These are phyloP conservation scores for Athelia psychrophila DNA, from an alignment of 1,284 basidiomycete genomes.

Conservation along the genomic window DNA sequence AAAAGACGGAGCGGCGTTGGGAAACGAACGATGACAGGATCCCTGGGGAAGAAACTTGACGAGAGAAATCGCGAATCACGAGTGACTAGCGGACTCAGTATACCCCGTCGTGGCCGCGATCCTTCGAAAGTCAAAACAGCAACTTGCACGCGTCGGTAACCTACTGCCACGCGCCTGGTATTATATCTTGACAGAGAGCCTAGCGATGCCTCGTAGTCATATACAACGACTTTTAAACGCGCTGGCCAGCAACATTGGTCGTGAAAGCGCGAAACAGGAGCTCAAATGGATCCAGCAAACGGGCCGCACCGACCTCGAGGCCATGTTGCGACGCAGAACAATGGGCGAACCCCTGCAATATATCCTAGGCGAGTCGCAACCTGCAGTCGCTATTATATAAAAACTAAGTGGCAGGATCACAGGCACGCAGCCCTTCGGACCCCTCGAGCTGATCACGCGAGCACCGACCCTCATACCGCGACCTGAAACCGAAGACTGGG, in stretches of 20 bases:
- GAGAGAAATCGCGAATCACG: too few relatives aligned
- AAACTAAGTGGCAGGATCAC: slow-evolving; percentile 11
- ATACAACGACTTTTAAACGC: slow-evolving; percentile 2
- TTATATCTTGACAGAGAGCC: background rate
- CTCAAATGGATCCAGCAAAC: slow-evolving; percentile 61
- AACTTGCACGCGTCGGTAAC: too few relatives aligned
- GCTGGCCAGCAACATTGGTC: slow-evolving; percentile 39
- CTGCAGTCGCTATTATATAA: slow-evolving; percentile 7
- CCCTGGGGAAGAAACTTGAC: too few relatives aligned
- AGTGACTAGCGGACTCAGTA: too few relatives aligned
- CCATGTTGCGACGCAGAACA: slow-evolving; percentile 54
- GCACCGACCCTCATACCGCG: slow-evolving; percentile 87
- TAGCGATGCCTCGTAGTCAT: background rate
- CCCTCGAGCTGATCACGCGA: slow-evolving; percentile 66
- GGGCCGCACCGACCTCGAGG: slow-evolving; percentile 26
- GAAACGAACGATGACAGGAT: too few relatives aligned
- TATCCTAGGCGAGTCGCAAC: slow-evolving; percentile 65
- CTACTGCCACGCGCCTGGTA: too few relatives aligned
- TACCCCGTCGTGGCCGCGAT: too few relatives aligned
- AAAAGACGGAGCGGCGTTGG: background rate
- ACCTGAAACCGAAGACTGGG: slow-evolving; percentile 89
- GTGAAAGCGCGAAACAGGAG: slow-evolving; percentile 47
- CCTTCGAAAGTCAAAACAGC: too few relatives aligned
- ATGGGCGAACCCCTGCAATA: slow-evolving; percentile 87
- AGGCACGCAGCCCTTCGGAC: slow-evolving; percentile 90